A percentile compares a stretch with the other conserved stretches of the same genome.
These are phyloP conservation scores for Mayamaea pseudoterrestris DNA, from an alignment of 108 stramenopile species.

Conservation along the genomic window DNA sequence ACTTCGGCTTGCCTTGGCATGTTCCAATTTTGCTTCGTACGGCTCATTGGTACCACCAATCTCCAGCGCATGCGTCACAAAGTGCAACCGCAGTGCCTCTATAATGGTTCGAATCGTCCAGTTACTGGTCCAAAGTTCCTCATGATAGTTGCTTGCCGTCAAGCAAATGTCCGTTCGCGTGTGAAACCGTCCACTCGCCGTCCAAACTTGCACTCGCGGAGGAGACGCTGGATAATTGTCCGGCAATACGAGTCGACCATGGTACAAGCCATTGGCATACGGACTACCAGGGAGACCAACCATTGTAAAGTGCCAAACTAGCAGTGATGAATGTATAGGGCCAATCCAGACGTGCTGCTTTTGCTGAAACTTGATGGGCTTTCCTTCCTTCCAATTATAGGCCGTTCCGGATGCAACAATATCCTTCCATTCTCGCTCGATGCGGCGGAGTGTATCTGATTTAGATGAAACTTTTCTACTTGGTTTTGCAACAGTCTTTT, in stretches of 20 bases:
- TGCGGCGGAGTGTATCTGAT: too few relatives aligned
- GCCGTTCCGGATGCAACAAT: constrained; percentile 63
- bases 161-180: constrained; percentile 67
- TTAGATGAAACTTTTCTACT: too few relatives aligned
- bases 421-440: constrained; percentile 75
- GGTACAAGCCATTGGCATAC: constrained; percentile 75
- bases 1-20: neutral
- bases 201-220: constrained; percentile 76
- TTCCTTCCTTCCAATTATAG: constrained; percentile 63
- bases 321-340: constrained; percentile 43
- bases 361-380: constrained; percentile 7
- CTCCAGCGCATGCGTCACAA: constrained; percentile 69
- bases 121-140: constrained; percentile 78
- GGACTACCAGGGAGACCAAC: constrained; percentile 43
- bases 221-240: constrained; percentile 77
- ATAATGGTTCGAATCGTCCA: constrained; percentile 69
- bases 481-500: too few relatives aligned
- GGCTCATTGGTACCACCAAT: constrained; percentile 51
- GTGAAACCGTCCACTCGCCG: constrained; percentile 73
- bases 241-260: constrained; percentile 70
- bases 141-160: constrained; percentile 75
- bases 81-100: constrained; percentile 64
- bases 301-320: constrained; percentile 85
- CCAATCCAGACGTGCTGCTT: constrained; percentile 46
- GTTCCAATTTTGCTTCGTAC: neutral